Evolutionary conservation across 768 basidiomycete species (phyloP).

Genomic region (Suillus americanus): DNA sequence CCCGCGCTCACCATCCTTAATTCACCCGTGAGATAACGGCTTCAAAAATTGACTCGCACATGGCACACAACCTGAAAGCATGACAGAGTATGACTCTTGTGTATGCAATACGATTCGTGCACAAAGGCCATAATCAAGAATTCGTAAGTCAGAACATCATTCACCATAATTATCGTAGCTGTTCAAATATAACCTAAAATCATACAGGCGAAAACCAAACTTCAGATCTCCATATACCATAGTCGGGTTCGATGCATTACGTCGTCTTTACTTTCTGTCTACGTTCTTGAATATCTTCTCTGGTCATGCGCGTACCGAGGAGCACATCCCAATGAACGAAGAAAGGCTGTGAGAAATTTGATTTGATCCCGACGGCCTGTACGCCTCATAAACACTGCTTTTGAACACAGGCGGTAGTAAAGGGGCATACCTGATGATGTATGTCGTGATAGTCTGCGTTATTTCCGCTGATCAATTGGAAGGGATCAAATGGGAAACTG

Average conservation of each 20-base stretch:
- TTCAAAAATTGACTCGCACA: too few species aligned
- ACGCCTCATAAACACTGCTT: neutral
- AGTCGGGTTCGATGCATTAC: slow-evolving; percentile 6
- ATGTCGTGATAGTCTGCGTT: slow-evolving; percentile 98
- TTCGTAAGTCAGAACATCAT: too few species aligned
- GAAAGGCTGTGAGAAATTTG: slow-evolving; percentile 91
- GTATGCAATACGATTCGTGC: too few species aligned
- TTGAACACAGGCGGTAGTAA: neutral
- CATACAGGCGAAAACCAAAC: neutral
- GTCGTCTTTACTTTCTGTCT: slow-evolving; percentile 29
- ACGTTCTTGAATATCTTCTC: slow-evolving; percentile 56
- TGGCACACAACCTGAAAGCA: too few species aligned
- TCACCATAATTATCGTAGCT: too few species aligned
- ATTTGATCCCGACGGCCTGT: slow-evolving; percentile 73
- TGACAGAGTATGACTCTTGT: too few species aligned
- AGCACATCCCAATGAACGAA: slow-evolving; percentile 90
- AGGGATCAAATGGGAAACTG: slow-evolving; percentile 83
- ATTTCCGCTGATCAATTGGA: slow-evolving; percentile 81
- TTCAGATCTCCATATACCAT: neutral
- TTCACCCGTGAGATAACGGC: too few species aligned
- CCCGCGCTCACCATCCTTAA: neutral
- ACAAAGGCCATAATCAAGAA: too few species aligned
- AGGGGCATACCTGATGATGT: slow-evolving; percentile 75
- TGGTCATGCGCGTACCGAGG: slow-evolving; percentile 78
- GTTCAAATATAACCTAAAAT: neutral